Conservation (phyloP, 108 stramenopile genomes). For the Hondaea fermentalgiana region DNA sequence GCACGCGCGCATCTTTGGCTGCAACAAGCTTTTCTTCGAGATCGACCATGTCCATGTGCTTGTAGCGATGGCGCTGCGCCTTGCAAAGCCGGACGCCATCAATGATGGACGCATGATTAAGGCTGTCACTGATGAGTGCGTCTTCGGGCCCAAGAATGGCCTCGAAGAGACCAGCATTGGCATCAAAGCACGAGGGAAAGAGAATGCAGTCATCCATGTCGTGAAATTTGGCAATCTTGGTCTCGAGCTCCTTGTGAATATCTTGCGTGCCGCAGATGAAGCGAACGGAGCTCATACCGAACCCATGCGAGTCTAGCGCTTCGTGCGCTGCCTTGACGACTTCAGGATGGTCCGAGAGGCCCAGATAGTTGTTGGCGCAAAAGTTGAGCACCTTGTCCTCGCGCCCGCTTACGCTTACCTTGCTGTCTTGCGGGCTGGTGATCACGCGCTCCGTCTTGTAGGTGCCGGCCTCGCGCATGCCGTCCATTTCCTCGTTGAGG, state of each 20-base stretch:
- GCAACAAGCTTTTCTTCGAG: constrained; percentile 25
- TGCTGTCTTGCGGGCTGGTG: neutral
- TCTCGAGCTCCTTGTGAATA: constrained; percentile 75
- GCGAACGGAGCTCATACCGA: constrained; percentile 26
- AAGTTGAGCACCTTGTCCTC: constrained; percentile 29
- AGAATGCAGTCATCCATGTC: constrained; percentile 34
- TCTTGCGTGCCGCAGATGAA: constrained; percentile 70
- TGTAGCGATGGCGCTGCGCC: constrained; percentile 29
- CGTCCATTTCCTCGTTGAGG: neutral
- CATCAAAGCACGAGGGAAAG: constrained; percentile 36
- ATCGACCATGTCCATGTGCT: constrained; percentile 41
- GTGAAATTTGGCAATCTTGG: constrained; percentile 68
- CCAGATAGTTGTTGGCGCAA: constrained; percentile 41
- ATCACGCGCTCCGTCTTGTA: constrained; percentile 35
- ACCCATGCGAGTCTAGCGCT: neutral
- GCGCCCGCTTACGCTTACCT: neutral
- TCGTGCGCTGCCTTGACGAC: neutral
- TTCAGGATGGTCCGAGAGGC: constrained; percentile 2
- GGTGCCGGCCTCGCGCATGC: constrained; percentile 16
- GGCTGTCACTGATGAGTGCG: constrained; percentile 21
- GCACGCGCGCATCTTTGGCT: neutral
- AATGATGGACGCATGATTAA: constrained; percentile 33
- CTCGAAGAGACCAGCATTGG: constrained; percentile 37
- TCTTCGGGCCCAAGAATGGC: constrained; percentile 30
- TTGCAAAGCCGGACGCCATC: constrained; percentile 35